Evolutionary conservation across 2,329 filamentous ascomycete species (phyloP).

Genomic region (Peltaster fructicola): DNA sequence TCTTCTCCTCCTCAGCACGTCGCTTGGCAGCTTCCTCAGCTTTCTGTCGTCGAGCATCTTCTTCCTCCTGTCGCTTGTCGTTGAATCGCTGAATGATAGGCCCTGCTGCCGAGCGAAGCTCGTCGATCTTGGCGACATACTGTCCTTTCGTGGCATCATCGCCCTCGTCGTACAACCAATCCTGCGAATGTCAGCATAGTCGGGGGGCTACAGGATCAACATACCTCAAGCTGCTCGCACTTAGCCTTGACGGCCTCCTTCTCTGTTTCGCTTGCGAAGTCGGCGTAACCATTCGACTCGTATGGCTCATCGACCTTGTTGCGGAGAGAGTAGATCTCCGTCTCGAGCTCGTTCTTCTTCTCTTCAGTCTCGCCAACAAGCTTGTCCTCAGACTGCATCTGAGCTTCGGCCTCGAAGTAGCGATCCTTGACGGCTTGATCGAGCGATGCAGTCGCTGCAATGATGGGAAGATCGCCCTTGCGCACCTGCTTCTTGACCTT

Average conservation of each 20-base stretch:
- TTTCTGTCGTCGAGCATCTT: conserved; percentile 48
- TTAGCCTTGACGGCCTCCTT: conserved; percentile 72
- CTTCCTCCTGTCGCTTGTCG: conserved; percentile 81
- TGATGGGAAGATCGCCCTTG: conserved; percentile 86
- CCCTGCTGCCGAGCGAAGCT: conserved; percentile 77
- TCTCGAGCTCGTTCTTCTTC: conserved; percentile 99
- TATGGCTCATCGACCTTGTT: conserved; percentile 91
- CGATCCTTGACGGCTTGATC: conserved; percentile 49
- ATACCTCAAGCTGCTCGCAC: conserved; percentile 72
- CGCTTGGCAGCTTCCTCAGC: conserved; percentile 49
- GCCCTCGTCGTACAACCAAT: conserved; percentile 96
- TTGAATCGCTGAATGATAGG: conserved; percentile 89
- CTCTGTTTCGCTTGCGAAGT: conserved; percentile 81
- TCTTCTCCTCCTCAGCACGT: conserved; percentile 45
- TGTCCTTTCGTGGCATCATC: conserved; percentile 87
- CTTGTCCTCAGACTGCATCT: conserved; percentile 97
- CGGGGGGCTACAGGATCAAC: conserved; percentile 16
- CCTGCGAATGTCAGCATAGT: conserved; percentile 35
- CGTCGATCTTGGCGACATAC: conserved; percentile 89
- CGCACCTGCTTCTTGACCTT: conserved; percentile 99
- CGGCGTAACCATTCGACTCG: conserved; percentile 31
- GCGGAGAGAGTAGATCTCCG: conserved; percentile 90
- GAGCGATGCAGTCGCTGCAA: conserved; percentile 64
- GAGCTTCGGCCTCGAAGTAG: conserved; percentile 63
- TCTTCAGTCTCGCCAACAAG: conserved; percentile 94